A percentile compares a stretch with the other conserved stretches of the same genome.
These are phyloP conservation scores for Apophysomyces variabilis DNA, from an alignment of 371 early-diverging fungal genomes.

Conservation along the genomic window DNA sequence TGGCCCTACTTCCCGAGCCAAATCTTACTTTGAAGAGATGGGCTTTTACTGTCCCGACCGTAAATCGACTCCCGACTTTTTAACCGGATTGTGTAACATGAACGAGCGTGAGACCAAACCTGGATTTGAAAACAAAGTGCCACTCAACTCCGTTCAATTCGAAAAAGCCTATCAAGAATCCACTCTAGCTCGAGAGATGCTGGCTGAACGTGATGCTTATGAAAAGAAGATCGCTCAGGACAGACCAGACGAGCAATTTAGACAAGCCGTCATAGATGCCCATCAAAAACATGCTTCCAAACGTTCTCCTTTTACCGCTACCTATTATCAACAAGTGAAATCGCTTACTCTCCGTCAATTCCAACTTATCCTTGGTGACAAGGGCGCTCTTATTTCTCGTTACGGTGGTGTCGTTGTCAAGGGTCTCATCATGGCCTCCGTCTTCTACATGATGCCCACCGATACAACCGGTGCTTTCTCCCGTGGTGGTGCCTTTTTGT, in stretches of 20 bases:
- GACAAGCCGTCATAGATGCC: conserved; percentile 49
- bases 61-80: conserved; percentile 76
- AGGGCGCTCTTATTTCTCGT: conserved; percentile 52
- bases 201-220: conserved; percentile 31
- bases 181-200: conserved; percentile 24
- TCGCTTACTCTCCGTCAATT: conserved; percentile 56
- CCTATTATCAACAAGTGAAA: conserved; percentile 49
- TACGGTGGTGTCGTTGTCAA: conserved; percentile 59
- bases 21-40: conserved; percentile 65
- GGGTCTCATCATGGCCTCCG: conserved; percentile 71
- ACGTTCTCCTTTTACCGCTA: conserved; percentile 52
- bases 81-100: conserved; percentile 69
- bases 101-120: conserved; percentile 56
- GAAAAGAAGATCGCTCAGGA: conserved; percentile 24
- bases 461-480: conserved; percentile 65
- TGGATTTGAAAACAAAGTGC: conserved; percentile 54
- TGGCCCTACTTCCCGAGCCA: conserved; percentile 65
- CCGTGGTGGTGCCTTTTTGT: conserved; percentile 68
- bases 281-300: conserved; percentile 47
- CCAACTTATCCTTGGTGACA: conserved; percentile 52
- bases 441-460: conserved; percentile 61
- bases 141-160: conserved; percentile 48
- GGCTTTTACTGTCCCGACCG: conserved; percentile 71
- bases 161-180: conserved; percentile 45
- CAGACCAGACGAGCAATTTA: conserved; percentile 45